A percentile compares a stretch with the other conserved stretches of the same genome.
Conservation (phyloP, 2,329 filamentous ascomycete genomes). For the Phaeosphaeriaceae sp. region DNA sequence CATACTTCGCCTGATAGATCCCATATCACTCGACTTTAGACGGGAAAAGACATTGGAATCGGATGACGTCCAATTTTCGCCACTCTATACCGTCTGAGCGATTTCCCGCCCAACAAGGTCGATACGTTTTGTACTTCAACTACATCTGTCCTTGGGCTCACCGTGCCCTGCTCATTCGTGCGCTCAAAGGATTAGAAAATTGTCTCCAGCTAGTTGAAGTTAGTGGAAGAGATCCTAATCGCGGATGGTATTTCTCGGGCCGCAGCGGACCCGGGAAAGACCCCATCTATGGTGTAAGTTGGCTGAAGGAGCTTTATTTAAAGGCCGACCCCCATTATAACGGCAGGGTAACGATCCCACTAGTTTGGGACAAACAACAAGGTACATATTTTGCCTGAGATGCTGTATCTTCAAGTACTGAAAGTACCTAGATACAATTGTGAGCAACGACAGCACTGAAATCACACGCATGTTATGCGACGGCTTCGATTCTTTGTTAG, state of each 20-base stretch:
- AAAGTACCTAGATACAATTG: constrained; percentile 33
- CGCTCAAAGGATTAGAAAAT: constrained; percentile 58
- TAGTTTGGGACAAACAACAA: constrained; percentile 73
- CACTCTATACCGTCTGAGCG: constrained; percentile 60
- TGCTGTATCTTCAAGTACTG: not conserved
- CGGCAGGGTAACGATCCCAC: constrained; percentile 78
- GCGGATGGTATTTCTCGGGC: constrained; percentile 44
- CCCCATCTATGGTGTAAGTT: constrained; percentile 40
- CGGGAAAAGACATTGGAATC: constrained; percentile 59
- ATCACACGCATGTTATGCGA: constrained; percentile 43
- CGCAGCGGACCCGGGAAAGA: constrained; percentile 33
- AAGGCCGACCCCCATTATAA: constrained; percentile 61
- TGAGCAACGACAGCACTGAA: constrained; percentile 46
- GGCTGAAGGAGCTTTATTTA: constrained; percentile 72
- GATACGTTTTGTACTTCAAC: constrained; percentile 68
- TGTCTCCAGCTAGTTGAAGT: constrained; percentile 58
- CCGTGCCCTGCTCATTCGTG: constrained; percentile 55
- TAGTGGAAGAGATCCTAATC: constrained; percentile 37
- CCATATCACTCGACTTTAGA: constrained; percentile 25
- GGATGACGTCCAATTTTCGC: constrained; percentile 63
- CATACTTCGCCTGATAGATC: not conserved
- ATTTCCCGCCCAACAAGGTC: constrained; percentile 65
- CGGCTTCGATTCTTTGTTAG: constrained; percentile 42
- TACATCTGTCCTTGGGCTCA: constrained; percentile 70
- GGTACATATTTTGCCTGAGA: constrained; percentile 11